Conservation (phyloP, 208 protist species). For the Trypanosoma cruzi region DNA sequence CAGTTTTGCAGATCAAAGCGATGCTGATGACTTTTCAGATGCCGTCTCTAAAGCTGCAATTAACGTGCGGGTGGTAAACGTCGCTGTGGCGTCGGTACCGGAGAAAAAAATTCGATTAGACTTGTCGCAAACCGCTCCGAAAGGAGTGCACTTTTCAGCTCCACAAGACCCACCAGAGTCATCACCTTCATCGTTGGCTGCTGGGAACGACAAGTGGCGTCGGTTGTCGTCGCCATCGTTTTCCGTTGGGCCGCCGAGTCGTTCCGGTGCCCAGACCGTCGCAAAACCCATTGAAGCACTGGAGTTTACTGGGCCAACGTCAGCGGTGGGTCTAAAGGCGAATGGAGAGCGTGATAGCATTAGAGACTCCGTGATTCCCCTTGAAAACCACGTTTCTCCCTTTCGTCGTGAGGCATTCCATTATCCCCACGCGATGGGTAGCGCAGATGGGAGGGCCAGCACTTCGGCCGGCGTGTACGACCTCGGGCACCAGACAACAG, state of each 20-base stretch:
- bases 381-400: slow-evolving; percentile 4
- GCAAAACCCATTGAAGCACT: slow-evolving; percentile 10
- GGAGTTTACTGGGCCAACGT: neutral
- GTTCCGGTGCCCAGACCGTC: neutral
- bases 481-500: neutral
- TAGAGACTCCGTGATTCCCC: neutral
- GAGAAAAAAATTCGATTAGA: slow-evolving; percentile 5
- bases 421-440: neutral
- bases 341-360: neutral
- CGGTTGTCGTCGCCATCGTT: neutral
- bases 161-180: neutral
- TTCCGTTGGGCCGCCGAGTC: neutral
- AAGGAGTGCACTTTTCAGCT: slow-evolving; percentile 17
- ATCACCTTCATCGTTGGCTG: neutral
- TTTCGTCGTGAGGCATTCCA: slow-evolving; percentile 5
- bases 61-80: slow-evolving; percentile 1
- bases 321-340: neutral
- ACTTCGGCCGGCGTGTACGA: neutral
- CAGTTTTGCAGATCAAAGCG: slow-evolving; percentile 9
- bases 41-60: slow-evolving; percentile 6
- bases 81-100: neutral
- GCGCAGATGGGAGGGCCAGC: neutral
- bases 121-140: neutral
- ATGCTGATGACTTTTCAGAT: slow-evolving; percentile 5
- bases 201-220: neutral